Evolutionary conservation across 805 yeast genomes (phyloP), one percentile per base, ranked within the genome.

Genomic region (Babjeviella inositovora): DNA sequence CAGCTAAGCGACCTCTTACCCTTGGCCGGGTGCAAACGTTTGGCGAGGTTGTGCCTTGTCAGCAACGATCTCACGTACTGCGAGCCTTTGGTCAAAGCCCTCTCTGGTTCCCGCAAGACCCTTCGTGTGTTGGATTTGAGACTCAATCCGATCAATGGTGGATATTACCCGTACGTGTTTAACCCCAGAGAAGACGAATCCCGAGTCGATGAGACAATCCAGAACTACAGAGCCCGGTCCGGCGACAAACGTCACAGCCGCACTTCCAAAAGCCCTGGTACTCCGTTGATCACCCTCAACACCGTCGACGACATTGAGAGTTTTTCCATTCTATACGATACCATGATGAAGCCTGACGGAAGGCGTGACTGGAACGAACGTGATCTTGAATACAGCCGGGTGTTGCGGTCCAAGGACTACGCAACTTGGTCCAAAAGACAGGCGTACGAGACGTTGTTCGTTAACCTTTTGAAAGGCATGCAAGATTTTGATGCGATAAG

Each of bases 101-200:
- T 56, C 8, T 22, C 26, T 12, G 39, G 39, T 0, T 32, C 45
- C 3, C 32, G 57, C 15, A 23, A 27, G 5, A 30, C 42, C 2
- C 33, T 56, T 29, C 35, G 32, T 23, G 41, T 42, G 3, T 35
- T 56, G 11, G 62, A 56, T 31, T 28, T 53, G 23, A 39, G 61
- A 19, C 37, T 56, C 27, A 56, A 56, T 25, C 46, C 53, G 14
- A 30, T 52, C 18, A 56, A 49, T 20, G 32, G 43, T 18, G 53
- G 45, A 11, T 39, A 52, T 22, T 55, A 55, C 29, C 60, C 62
- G 2, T 53, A 47, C 25, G 57, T 55, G 3, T 53, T 55, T 38
- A 49, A 45, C 25, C 55, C 57, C 4, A 47, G 46, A n/a, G 60
- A 54, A 26, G 11, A 11, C n/a, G 13, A 10, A n/a, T n/a, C 18